Conservation (phyloP, 345 rosid genomes). For the Cardamine chenopodiifolia region DNA sequence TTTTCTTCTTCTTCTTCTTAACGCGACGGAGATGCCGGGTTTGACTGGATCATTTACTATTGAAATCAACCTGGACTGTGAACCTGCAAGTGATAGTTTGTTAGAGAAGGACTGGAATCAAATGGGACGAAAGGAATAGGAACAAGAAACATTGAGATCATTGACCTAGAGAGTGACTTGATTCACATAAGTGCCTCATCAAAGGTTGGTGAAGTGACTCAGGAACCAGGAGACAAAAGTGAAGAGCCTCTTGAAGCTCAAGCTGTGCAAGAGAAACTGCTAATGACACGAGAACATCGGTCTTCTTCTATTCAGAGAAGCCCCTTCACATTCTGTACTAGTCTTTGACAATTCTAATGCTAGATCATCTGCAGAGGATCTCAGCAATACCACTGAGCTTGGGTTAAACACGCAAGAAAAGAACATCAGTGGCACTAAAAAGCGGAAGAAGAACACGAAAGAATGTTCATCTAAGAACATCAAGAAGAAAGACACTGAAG, state of each 20-base stretch:
- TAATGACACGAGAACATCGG: constrained; percentile 29
- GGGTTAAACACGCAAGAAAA: constrained; percentile 15
- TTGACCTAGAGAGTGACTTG: constrained; percentile 37
- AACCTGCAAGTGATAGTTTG: constrained; percentile 37
- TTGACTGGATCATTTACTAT: constrained; percentile 19
- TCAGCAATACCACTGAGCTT: constrained; percentile 17
- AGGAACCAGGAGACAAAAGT: constrained; percentile 14
- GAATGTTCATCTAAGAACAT: constrained; percentile 23
- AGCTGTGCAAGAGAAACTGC: constrained; percentile 30
- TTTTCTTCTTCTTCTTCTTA: constrained; percentile 20
- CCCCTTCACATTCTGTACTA: constrained; percentile 36
- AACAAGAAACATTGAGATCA: constrained; percentile 34
- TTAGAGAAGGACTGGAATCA: constrained; percentile 31
- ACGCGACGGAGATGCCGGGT: constrained; percentile 26
- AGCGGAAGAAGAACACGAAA: constrained; percentile 6
- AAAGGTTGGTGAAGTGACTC: constrained; percentile 33
- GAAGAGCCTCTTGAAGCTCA: constrained; percentile 23
- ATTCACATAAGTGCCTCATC: constrained; percentile 2
- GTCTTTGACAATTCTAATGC: constrained; percentile 23
- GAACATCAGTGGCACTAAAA: constrained; percentile 19
- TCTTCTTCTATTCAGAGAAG: constrained; percentile 31
- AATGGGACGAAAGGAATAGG: constrained; percentile 15
- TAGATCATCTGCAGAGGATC: constrained; percentile 31
- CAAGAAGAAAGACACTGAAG: constrained; percentile 23
- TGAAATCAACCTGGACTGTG: constrained; percentile 27